Percentiles rank a stretch among this genome's conserved stretches.
Conservation (phyloP, 1,284 basidiomycete genomes). For the Mycosarcoma mackinlayi region DNA sequence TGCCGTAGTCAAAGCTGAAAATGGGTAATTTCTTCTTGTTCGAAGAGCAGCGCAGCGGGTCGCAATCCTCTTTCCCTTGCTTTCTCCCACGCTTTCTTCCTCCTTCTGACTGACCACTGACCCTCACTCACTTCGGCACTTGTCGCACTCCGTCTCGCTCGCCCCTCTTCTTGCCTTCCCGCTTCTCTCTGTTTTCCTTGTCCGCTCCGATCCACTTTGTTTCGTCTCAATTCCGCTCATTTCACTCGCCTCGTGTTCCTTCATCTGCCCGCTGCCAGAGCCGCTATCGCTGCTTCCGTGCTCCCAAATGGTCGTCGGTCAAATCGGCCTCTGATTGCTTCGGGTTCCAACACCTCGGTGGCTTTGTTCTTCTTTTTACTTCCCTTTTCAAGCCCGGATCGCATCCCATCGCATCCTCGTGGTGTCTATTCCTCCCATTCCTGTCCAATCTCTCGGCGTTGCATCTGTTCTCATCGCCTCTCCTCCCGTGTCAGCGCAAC, state of each 20-base stretch:
- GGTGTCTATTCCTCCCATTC: no score
- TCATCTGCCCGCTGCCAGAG: neutral
- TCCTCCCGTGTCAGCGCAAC: neutral
- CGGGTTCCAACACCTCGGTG: neutral
- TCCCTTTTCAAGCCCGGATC: no score
- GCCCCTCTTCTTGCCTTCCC: neutral
- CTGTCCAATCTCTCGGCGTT: no score
- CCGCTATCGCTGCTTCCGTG: neutral
- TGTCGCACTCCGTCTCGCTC: no score
- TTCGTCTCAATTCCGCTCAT: neutral
- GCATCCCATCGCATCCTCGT: no score
- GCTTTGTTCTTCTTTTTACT: neutral
- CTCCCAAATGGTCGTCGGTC: constrained; percentile 1
- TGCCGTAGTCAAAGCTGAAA: no score
- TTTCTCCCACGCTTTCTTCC: no score
- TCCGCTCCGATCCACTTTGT: neutral
- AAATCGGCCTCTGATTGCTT: neutral
- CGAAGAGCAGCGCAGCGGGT: no score
- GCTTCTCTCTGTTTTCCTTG: neutral
- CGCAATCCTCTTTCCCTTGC: neutral
- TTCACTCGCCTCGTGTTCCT: neutral
- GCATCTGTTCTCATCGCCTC: no score
- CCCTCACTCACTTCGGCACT: no score
- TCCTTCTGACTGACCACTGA: no score
- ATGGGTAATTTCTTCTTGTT: neutral